Evolutionary conservation across 2,329 filamentous ascomycete species (phyloP), one percentile per base, ranked within the genome.

Genomic region (Fusarium globosum): DNA sequence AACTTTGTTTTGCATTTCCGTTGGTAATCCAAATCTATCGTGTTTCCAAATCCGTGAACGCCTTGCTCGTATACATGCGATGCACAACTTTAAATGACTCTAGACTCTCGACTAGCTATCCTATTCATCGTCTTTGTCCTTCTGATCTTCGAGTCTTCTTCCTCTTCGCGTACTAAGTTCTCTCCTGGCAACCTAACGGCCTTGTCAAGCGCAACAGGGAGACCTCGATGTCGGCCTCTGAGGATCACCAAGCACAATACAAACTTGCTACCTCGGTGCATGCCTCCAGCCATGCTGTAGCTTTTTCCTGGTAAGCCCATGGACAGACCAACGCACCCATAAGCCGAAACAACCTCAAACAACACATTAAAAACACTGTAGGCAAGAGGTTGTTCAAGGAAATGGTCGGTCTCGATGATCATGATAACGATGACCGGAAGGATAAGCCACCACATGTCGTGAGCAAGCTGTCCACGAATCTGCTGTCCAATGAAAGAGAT

Each of bases 381-480:
- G 45, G 79, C 86, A 14, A 81, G 80, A 0, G 89, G 88, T 60
- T 89, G 85, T 10, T 79, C 75, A 3, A 85, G 81, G 59, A 89
- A 90, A 63, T 89, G 86, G 10, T 82, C 80, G 21, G 87, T 88
- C 78, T 93, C 91, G 52, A 91, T 89, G 43, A 88, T 86, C 60
- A 86, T 85, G 62, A 93, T 90, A 38, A 90, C 79, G 56, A 92
- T 84, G 18, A 91, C 85, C 5, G 89, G 88, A 1, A 92, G 80
- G 7, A 89, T 86, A 20, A 93, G 87, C 83, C 87, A 90, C 90
- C 91, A 92, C 21, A 93, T 83, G 76, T 93, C 91, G 78, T 92
- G 89, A 36, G 89, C 88, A 4, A 93, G 85, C 78, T 93, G 91
- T 11, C 87, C 87, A n/a, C 89, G 87, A 28, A 92, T 83, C 77